Conservation (phyloP, 805 yeast genomes). For the Brettanomyces naardenensis region DNA sequence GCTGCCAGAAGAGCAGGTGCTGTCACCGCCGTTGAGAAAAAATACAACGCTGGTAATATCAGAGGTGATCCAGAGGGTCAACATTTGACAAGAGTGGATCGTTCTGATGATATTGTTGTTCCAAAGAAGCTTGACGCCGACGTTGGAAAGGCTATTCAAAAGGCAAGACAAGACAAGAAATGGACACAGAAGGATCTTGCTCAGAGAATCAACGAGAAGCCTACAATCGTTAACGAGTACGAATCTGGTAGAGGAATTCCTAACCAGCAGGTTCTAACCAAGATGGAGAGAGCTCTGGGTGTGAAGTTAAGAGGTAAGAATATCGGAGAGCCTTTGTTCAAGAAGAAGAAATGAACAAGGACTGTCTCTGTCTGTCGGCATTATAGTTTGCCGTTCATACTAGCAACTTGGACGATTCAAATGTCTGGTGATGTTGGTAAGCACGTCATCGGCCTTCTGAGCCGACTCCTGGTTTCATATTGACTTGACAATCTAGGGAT, state of each 20-base stretch:
- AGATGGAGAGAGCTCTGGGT: constrained; percentile 90
- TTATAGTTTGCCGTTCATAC: too few species aligned
- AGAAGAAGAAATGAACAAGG: constrained; percentile 32
- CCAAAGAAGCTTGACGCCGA: constrained; percentile 78
- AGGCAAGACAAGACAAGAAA: constrained; percentile 81
- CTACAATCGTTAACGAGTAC: constrained; percentile 89
- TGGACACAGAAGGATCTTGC: constrained; percentile 95
- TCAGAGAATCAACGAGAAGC: constrained; percentile 91
- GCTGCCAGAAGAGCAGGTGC: constrained; percentile 92
- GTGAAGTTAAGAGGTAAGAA: constrained; percentile 93
- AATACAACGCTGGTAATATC: constrained; percentile 63
- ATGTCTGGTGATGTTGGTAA: neutral
- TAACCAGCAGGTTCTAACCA: constrained; percentile 87
- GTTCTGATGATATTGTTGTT: constrained; percentile 87
- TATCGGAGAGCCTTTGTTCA: constrained; percentile 81
- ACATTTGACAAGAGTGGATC: constrained; percentile 85
- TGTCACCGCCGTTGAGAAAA: constrained; percentile 88
- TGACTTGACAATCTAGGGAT: too few species aligned
- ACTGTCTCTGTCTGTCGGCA: neutral
- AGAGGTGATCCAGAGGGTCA: constrained; percentile 84
- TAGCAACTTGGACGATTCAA: neutral
- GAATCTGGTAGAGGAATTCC: constrained; percentile 97
- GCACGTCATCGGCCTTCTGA: too few species aligned
- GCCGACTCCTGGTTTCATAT: too few species aligned
- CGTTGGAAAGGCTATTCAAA: constrained; percentile 83